These are phyloP conservation scores for Suillus subalutaceus DNA, from an alignment of 768 basidiomycete species.

Conservation along the genomic window DNA sequence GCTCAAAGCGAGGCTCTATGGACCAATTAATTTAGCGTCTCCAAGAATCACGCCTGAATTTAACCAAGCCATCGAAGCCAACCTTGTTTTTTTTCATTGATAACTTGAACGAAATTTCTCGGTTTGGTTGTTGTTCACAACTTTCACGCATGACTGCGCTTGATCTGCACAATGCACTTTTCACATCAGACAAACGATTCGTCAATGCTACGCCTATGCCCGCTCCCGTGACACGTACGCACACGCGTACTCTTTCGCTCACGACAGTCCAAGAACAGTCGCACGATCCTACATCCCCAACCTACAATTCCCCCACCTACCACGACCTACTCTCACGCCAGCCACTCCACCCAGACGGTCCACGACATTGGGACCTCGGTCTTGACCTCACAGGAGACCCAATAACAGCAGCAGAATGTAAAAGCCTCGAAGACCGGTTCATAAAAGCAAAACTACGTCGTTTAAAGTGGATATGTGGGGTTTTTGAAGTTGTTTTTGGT, in stretches of 20 bases:
- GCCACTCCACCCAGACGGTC: constrained; percentile 47
- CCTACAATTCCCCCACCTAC: constrained; percentile 32
- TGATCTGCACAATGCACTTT: constrained; percentile 58
- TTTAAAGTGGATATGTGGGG: constrained; percentile 30
- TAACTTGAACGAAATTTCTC: neutral
- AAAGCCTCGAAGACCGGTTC: constrained; percentile 28
- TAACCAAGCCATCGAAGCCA: neutral
- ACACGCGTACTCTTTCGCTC: constrained; percentile 15
- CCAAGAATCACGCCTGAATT: neutral
- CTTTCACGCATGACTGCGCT: constrained; percentile 50
- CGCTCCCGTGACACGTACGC: neutral
- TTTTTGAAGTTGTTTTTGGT: constrained; percentile 42
- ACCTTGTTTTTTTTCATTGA: constrained; percentile 9
- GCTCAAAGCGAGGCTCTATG: neutral
- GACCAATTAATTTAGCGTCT: constrained; percentile 4
- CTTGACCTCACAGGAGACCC: constrained; percentile 36
- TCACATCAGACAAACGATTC: constrained; percentile 34
- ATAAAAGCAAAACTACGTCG: constrained; percentile 38
- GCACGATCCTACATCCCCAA: constrained; percentile 17
- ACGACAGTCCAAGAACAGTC: constrained; percentile 7
- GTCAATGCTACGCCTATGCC: neutral
- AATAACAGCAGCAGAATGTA: constrained; percentile 33
- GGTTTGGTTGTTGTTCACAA: constrained; percentile 6
- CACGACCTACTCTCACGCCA: constrained; percentile 41
- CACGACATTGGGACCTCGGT: constrained; percentile 33